phyloP scores from a whole-genome alignment of 768 basidiomycete species.

The Tricholoma bakamatsutake region DNA sequence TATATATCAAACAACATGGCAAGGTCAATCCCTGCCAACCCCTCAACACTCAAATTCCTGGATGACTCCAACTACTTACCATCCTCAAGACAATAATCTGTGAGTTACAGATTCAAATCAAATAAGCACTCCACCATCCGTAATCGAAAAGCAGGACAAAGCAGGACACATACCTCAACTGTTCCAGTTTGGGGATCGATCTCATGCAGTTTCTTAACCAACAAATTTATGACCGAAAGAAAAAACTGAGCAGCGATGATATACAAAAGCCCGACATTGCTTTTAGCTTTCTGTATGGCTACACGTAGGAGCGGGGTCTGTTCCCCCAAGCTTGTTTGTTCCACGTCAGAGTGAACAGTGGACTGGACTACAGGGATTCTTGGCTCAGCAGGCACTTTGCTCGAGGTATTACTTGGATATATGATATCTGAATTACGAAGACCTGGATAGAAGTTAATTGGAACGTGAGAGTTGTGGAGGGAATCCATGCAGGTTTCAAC shows the following conservation, averaged over 20 bases:
- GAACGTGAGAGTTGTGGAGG: no score
- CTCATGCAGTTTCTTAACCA: slow-evolving; percentile 18
- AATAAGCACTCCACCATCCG: neutral
- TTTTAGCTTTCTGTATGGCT: neutral
- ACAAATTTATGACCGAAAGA: slow-evolving; percentile 17
- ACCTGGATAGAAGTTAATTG: no score
- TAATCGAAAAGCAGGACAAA: neutral
- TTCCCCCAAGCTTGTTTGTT: no score
- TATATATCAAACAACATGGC: slow-evolving; percentile 42
- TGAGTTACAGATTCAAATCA: neutral
- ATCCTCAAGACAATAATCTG: slow-evolving; percentile 24
- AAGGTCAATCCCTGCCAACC: slow-evolving; percentile 7
- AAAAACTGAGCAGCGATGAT: slow-evolving; percentile 17
- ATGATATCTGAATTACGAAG: no score
- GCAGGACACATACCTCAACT: slow-evolving; percentile 12
- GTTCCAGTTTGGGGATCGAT: slow-evolving; percentile 20
- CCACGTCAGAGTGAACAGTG: no score
- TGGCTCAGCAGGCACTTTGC: no score
- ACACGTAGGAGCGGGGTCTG: neutral
- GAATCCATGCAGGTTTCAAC: no score
- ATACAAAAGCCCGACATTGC: neutral
- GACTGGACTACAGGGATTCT: no score
- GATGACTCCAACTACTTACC: neutral
- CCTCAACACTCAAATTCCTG: neutral
- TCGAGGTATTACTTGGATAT: no score